Evolutionary conservation across 305 asterid genomes (phyloP).

Genomic region (Solanum hybrid): DNA sequence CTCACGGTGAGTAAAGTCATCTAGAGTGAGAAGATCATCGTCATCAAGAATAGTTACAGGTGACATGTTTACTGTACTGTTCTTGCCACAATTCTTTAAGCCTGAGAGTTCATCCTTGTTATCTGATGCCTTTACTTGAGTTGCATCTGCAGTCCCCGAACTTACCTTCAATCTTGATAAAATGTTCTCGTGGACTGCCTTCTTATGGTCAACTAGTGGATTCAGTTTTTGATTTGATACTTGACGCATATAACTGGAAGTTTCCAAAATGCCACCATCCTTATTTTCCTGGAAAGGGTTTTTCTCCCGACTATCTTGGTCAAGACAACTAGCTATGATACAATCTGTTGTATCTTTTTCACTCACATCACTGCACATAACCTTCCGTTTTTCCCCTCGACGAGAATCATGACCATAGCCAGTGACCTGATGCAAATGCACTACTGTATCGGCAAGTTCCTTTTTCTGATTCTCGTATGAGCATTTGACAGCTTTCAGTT

Average conservation of each 20-base stretch:
- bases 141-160: slow-evolving; percentile 26
- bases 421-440: slow-evolving; percentile 18
- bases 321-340: slow-evolving; percentile 7
- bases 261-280: slow-evolving; percentile 1
- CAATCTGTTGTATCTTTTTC: slow-evolving; percentile 14
- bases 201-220: slow-evolving; percentile 12
- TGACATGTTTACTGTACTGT: slow-evolving; percentile 12
- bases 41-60: slow-evolving; percentile 12
- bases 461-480: slow-evolving; percentile 26
- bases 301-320: slow-evolving; percentile 21
- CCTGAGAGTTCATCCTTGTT: slow-evolving; percentile 21
- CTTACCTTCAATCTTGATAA: slow-evolving; percentile 18
- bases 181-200: slow-evolving; percentile 10
- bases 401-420: slow-evolving; percentile 13
- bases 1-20: slow-evolving; percentile 19
- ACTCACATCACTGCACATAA: slow-evolving; percentile 13
- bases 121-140: slow-evolving; percentile 14
- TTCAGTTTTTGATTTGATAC: slow-evolving; percentile 2
- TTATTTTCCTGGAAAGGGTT: slow-evolving; percentile 13
- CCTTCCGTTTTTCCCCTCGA: slow-evolving; percentile 19
- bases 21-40: slow-evolving; percentile 47
- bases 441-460: slow-evolving; percentile 13
- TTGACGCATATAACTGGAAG: slow-evolving; percentile 19
- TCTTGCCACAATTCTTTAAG: slow-evolving; percentile 14
- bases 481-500: slow-evolving; percentile 13